Base-by-base conservation (phyloP, 2,329 filamentous ascomycete genomes). In the Fusarium sp. region DNA sequence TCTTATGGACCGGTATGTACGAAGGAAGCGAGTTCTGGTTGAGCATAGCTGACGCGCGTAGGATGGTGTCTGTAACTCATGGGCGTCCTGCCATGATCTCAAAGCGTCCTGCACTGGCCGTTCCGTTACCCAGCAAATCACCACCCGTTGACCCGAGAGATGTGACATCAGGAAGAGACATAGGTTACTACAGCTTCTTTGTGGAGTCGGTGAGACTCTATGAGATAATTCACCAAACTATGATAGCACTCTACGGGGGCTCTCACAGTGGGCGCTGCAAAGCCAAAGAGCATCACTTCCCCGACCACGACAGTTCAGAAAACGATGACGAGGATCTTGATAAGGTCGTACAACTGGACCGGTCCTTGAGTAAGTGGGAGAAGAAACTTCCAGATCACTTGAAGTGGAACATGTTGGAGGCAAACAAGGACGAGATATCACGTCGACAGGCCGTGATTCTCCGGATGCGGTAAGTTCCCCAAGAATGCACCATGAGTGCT, bases 21-120 rank as follows among this genome's bases (percentile, higher is more conserved):
- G 4, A 2, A 1, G 18, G 2, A 2, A 10, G 4, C 18, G 7
- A 34, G 8, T 6, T 3, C 4, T 66, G 2, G 2, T 3, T 7
- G 5, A 13, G 4, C 16, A 43, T 1, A 10, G 18, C 75, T 76
- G 16, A 74, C 8, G 2, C 0, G 13, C 3, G 0, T 3, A 83
- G 81, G 0, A 83, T 83, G 79, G 80, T 84, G 0, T 80, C 81
- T 4, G 74, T 83, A 3, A 83, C 81, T 0, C 81, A 83, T 54
- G 82, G 82, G 1, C 78, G 82, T 0, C 82, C 82, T 14, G 75
- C 82, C 0, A 83, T 84, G 80, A 79, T 83, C n/a, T 80, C 80
- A 0, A 68, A 71, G 2, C 67, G 74, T 0, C 73, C 80, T 1
- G 76, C 79, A 6, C 76, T 75, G 2, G 66, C 75, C 3, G 80